Evolutionary conservation across 2,329 filamentous ascomycete species (phyloP).

Genomic region (Fusarium citri): DNA sequence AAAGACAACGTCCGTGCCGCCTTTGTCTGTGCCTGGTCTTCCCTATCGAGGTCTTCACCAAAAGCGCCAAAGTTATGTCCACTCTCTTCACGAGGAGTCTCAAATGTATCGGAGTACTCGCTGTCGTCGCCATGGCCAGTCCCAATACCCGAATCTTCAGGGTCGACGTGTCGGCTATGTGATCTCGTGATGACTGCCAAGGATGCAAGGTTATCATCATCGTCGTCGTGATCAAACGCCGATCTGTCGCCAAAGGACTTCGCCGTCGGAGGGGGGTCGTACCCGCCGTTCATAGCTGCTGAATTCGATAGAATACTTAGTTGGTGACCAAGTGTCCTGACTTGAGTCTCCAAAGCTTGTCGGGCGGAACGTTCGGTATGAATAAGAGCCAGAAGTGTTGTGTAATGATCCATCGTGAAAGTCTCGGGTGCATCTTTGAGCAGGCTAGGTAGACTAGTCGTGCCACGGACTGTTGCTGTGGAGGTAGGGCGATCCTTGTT

Average conservation of each 20-base stretch:
- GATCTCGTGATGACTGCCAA: conserved; percentile 25
- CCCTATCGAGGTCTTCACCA: conserved; percentile 57
- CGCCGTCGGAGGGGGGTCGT: conserved; percentile 51
- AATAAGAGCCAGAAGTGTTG: conserved; percentile 63
- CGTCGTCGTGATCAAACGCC: conserved; percentile 58
- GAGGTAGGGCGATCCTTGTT: conserved; percentile 55
- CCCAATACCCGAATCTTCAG: conserved; percentile 54
- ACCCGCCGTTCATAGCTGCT: conserved; percentile 33
- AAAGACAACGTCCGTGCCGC: conserved; percentile 74
- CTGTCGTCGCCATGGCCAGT: conserved; percentile 56
- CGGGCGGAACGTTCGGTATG: conserved; percentile 68
- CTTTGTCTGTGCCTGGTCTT: conserved; percentile 58
- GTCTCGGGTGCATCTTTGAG: conserved; percentile 48
- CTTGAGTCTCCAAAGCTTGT: conserved; percentile 66
- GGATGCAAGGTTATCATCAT: conserved; percentile 51
- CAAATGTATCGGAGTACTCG: conserved; percentile 61
- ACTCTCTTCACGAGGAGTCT: conserved; percentile 63
- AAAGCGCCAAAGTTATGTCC: conserved; percentile 55
- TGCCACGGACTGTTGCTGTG: conserved; percentile 61
- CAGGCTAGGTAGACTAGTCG: conserved; percentile 58
- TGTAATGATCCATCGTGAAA: conserved; percentile 61
- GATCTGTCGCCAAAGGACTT: conserved; percentile 54
- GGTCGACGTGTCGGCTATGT: conserved; percentile 42
- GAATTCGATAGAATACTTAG: conserved; percentile 61
- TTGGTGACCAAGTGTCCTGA: conserved; percentile 64